A percentile compares a stretch with the other conserved stretches of the same genome.
phyloP scores from a whole-genome alignment of 345 rosid species.

The sweet orange (Citrus sinensis) region DNA sequence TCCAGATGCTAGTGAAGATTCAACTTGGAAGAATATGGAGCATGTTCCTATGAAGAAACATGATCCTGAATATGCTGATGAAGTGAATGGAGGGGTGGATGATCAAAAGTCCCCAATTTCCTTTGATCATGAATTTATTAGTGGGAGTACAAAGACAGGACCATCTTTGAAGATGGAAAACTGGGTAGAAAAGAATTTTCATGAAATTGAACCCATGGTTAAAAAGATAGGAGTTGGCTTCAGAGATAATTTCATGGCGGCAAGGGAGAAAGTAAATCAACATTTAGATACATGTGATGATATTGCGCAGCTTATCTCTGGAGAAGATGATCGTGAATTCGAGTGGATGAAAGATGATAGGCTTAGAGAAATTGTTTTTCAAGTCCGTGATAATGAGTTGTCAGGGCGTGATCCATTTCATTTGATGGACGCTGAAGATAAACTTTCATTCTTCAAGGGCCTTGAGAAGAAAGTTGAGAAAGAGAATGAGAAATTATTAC shows the following conservation, averaged over 20 bases:
- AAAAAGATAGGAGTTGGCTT: slow-evolving; percentile 73
- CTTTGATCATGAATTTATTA: slow-evolving; percentile 11
- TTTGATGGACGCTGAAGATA: slow-evolving; percentile 65
- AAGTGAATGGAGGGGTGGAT: slow-evolving; percentile 15
- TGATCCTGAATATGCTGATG: slow-evolving; percentile 24
- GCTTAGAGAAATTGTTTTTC: slow-evolving; percentile 76
- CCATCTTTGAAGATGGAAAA: slow-evolving; percentile 33
- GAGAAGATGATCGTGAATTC: slow-evolving; percentile 54
- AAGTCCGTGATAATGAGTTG: slow-evolving; percentile 86
- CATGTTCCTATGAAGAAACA: slow-evolving; percentile 21
- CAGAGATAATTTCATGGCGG: slow-evolving; percentile 61
- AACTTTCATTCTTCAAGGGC: slow-evolving; percentile 71
- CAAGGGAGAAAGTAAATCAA: slow-evolving; percentile 53
- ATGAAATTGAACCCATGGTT: slow-evolving; percentile 64
- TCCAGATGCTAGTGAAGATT: slow-evolving; percentile 21
- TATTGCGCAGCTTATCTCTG: slow-evolving; percentile 40
- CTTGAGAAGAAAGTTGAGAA: slow-evolving; percentile 80
- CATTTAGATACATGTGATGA: slow-evolving; percentile 28
- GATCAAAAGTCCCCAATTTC: slow-evolving; percentile 16
- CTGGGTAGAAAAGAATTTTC: slow-evolving; percentile 67
- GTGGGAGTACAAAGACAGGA: slow-evolving; percentile 23
- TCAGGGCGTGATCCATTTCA: slow-evolving; percentile 84
- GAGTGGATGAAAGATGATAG: slow-evolving; percentile 91
- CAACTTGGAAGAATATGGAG: slow-evolving; percentile 19
- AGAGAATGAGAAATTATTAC: slow-evolving; percentile 65